These are phyloP conservation scores for Allomyces javanicus DNA, from an alignment of 192 early-diverging fungal genomes.

Conservation along the genomic window DNA sequence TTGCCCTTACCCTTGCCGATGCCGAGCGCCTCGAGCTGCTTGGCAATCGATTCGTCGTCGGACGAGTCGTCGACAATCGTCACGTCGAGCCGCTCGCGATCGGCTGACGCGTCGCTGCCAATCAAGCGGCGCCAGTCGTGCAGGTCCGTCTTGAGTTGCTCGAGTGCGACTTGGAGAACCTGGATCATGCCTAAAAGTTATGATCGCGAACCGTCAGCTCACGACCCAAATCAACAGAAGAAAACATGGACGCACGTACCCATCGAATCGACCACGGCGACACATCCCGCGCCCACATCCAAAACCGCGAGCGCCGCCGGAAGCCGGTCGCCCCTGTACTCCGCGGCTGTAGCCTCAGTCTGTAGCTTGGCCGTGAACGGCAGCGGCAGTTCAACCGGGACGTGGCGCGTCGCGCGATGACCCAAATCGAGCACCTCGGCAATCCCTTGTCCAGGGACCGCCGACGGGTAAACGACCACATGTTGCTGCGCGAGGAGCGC, in stretches of 20 bases:
- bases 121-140: background rate
- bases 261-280: background rate
- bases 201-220: too few relatives aligned
- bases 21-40: background rate
- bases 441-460: background rate
- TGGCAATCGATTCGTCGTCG: background rate
- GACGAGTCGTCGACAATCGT: background rate
- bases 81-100: background rate
- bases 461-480: background rate
- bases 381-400: background rate
- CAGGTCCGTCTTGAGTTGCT: background rate
- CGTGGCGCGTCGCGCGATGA: background rate
- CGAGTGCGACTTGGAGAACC: background rate
- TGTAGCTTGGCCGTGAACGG: background rate
- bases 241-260: background rate
- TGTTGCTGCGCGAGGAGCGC: too few relatives aligned
- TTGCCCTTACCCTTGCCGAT: background rate
- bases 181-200: too few relatives aligned
- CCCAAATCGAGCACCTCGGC: background rate
- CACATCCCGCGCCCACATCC: background rate
- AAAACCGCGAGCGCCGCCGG: background rate
- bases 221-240: too few relatives aligned
- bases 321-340: background rate
- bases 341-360: background rate
- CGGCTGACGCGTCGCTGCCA: background rate